A percentile compares a stretch with the other conserved stretches of the same genome.
Evolutionary conservation across 345 rosid species (phyloP).

Genomic region (rapeseed (Brassica napus)): DNA sequence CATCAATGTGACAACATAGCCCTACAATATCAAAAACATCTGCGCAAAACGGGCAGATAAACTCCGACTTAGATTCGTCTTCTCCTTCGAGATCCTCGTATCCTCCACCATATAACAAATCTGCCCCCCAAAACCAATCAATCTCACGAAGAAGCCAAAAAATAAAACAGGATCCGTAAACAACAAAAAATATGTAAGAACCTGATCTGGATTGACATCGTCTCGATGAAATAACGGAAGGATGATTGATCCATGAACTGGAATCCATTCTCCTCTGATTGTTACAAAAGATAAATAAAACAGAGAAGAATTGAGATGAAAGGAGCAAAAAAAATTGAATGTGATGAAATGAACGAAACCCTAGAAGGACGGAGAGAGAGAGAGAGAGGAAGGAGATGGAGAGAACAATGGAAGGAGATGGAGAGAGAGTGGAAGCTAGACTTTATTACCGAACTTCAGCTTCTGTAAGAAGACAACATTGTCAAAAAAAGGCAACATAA

Average conservation of each 20-base stretch:
- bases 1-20: conserved; percentile 85
- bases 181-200: conserved; percentile 3
- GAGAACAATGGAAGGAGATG: conserved; percentile 2
- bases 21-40: conserved; percentile 86
- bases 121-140: conserved; percentile 34
- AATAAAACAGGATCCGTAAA: background rate
- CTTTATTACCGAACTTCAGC: conserved; percentile 34
- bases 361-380: conserved; percentile 12
- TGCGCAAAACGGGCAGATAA: conserved; percentile 74
- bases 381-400: too few relatives aligned
- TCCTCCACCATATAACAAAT: conserved; percentile 63
- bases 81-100: conserved; percentile 59
- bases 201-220: conserved; percentile 40
- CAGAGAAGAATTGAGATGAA: background rate
- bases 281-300: background rate
- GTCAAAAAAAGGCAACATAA: background rate
- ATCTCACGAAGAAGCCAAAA: background rate
- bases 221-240: conserved; percentile 37
- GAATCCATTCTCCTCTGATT: conserved; percentile 39
- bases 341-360: conserved; percentile 30
- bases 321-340: background rate
- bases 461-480: conserved; percentile 14
- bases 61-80: conserved; percentile 64
- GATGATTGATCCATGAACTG: conserved; percentile 37
- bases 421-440: conserved; percentile 28